Conservation (phyloP, 2,329 filamentous ascomycete species). For the Saccharata proteae region DNA sequence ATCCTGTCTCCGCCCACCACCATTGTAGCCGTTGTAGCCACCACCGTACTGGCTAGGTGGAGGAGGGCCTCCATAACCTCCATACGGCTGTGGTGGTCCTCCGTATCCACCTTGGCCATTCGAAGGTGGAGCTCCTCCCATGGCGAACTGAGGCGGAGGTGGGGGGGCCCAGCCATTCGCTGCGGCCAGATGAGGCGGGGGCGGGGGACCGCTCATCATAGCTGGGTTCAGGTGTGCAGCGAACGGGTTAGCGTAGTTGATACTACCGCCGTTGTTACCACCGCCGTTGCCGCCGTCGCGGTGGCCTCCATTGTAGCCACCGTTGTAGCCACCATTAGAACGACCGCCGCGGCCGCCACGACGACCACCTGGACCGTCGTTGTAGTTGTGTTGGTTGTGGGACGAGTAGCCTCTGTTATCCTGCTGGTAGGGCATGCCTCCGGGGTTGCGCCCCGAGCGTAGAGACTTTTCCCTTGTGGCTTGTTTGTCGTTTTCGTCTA, state of each 20-base stretch:
- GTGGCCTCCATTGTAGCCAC: slow-evolving; percentile 13
- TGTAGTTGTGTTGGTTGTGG: slow-evolving; percentile 9
- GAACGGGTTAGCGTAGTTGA: slow-evolving; percentile 16
- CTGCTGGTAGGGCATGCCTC: slow-evolving; percentile 50
- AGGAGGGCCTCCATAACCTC: no score
- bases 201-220: slow-evolving; percentile 14
- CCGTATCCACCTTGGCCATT: neutral
- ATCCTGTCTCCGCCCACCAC: slow-evolving; percentile 4
- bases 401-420: slow-evolving; percentile 29
- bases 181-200: slow-evolving; percentile 8
- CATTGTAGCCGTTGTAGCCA: slow-evolving; percentile 3
- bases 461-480: slow-evolving; percentile 54
- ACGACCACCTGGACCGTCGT: slow-evolving; percentile 13
- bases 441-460: slow-evolving; percentile 55
- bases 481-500: slow-evolving; percentile 67
- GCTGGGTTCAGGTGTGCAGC: slow-evolving; percentile 15
- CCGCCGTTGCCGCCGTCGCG: slow-evolving; percentile 12
- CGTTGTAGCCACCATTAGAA: slow-evolving; percentile 15
- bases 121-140: slow-evolving; percentile 12
- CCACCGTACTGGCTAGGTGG: slow-evolving; percentile 6
- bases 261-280: slow-evolving; percentile 5
- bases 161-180: slow-evolving; percentile 18
- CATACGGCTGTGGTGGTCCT: neutral
- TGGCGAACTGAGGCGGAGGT: slow-evolving; percentile 11
- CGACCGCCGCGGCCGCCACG: slow-evolving; percentile 16